A percentile compares a stretch with the other conserved stretches of the same genome.
phyloP scores from a whole-genome alignment of 2,329 filamentous ascomycete species.

The Fusarium subtropicale region DNA sequence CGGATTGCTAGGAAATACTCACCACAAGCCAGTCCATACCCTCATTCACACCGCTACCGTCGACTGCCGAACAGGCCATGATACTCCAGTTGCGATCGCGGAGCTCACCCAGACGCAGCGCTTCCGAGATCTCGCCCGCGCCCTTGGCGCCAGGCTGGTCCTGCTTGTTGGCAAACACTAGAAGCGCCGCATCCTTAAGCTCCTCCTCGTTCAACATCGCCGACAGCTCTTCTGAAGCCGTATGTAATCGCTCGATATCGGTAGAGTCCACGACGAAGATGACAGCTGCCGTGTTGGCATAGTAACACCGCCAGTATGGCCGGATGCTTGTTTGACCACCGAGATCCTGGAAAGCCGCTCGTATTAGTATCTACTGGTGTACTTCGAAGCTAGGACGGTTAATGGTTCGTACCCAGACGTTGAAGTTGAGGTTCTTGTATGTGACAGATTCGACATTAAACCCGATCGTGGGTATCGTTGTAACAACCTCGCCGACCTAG shows the following conservation, averaged over 20 bases:
- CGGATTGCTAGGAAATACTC: conserved; percentile 49
- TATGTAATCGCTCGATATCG: conserved; percentile 94
- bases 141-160: conserved; percentile 97
- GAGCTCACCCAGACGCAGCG: conserved; percentile 87
- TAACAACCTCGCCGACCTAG: conserved; percentile 97
- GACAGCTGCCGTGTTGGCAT: conserved; percentile 97
- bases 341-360: conserved; percentile 71
- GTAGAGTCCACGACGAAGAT: conserved; percentile 99
- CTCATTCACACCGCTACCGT: conserved; percentile 92
- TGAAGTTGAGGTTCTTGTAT: conserved; percentile 98
- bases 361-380: conserved; percentile 17
- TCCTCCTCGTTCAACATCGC: conserved; percentile 99
- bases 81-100: conserved; percentile 99
- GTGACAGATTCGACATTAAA: conserved; percentile 99
- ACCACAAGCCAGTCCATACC: conserved; percentile 99
- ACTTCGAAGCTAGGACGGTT: neutral
- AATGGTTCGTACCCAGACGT: conserved; percentile 83
- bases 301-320: conserved; percentile 99
- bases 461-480: conserved; percentile 98
- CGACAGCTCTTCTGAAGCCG: conserved; percentile 89
- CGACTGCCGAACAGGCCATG: conserved; percentile 95
- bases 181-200: conserved; percentile 87
- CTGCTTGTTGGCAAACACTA: conserved; percentile 99
- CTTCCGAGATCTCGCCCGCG: conserved; percentile 95
- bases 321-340: conserved; percentile 98